Evolutionary conservation across 768 basidiomycete genomes (phyloP), one percentile per base, ranked within the genome.

Genomic region (Dendrothele bispora): DNA sequence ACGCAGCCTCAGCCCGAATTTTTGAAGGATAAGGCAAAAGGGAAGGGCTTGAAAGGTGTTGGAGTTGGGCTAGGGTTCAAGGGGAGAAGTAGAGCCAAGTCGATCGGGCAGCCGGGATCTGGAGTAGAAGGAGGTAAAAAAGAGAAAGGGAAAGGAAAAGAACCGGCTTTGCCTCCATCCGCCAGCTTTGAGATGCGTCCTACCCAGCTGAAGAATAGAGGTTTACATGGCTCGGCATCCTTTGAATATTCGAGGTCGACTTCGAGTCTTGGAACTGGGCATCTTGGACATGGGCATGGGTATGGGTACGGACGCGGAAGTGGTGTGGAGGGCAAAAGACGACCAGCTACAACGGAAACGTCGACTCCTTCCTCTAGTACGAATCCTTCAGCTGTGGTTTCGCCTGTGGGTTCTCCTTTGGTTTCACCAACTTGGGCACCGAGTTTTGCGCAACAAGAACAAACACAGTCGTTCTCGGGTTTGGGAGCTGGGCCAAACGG

Each of bases 41-140:
- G 18, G 62, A 69, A 35, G 62, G 61, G 7, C 57, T 64, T 4
- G 60, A 65, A 7, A 69, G 72, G 6, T 62, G n/a, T n/a, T n/a
- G n/a, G n/a, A n/a, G n/a, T n/a, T n/a, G n/a, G n/a, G n/a, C n/a
- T n/a, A n/a, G n/a, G n/a, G n/a, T n/a, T n/a, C n/a, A n/a, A n/a
- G n/a, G n/a, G n/a, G n/a, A n/a, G n/a, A n/a, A n/a, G n/a, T n/a
- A n/a, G n/a, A n/a, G n/a, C n/a, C n/a, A n/a, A n/a, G n/a, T n/a
- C n/a, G n/a, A n/a, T n/a, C n/a, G n/a, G n/a, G n/a, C 75, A 7
- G 73, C 71, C 48, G 77, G 78, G 47, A 73, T 77, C 49, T 73
- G 65, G 49, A 70, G 50, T 76, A 78, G 45, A 66, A 74, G 24
- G 69, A 73, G 47, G 70, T 72, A 44, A n/a, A 18, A 20, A 25